Evolutionary conservation across 2,329 filamentous ascomycete species (phyloP).

Genomic region (Fusarium xylarioides): DNA sequence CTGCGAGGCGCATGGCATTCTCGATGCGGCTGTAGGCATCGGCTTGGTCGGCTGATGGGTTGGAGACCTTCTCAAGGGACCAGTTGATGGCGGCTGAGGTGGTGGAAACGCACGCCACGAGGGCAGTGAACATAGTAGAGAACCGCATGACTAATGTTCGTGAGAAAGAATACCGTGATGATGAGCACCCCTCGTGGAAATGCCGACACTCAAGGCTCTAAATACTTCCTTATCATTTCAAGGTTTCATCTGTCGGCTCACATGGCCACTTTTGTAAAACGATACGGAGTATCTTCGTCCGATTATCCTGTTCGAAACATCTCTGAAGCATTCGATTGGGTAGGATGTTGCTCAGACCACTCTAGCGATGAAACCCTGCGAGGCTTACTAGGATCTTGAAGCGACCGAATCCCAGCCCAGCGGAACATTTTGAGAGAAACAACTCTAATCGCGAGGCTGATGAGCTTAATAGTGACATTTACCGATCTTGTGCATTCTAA

Average conservation of each 20-base stretch:
- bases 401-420: neutral
- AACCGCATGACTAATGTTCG: conserved; percentile 45
- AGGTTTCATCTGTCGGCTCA: conserved; percentile 13
- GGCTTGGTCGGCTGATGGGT: conserved; percentile 52
- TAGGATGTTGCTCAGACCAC: neutral
- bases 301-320: neutral
- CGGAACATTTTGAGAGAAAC: neutral
- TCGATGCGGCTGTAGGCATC: conserved; percentile 58
- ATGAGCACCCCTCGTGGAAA: neutral
- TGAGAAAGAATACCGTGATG: neutral
- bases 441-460: neutral
- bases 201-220: neutral
- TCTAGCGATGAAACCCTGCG: neutral
- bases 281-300: conserved; percentile 15
- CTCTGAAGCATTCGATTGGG: neutral
- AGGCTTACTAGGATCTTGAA: neutral
- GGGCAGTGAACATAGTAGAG: conserved; percentile 40
- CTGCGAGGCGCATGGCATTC: conserved; percentile 52
- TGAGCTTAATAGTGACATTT: neutral
- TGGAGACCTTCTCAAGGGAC: conserved; percentile 49
- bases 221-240: conserved; percentile 2
- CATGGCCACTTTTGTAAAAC: conserved; percentile 6
- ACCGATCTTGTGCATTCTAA: neutral
- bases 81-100: conserved; percentile 52
- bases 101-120: conserved; percentile 43